phyloP scores from a whole-genome alignment of 768 basidiomycete species.

The Zangia roseola region DNA sequence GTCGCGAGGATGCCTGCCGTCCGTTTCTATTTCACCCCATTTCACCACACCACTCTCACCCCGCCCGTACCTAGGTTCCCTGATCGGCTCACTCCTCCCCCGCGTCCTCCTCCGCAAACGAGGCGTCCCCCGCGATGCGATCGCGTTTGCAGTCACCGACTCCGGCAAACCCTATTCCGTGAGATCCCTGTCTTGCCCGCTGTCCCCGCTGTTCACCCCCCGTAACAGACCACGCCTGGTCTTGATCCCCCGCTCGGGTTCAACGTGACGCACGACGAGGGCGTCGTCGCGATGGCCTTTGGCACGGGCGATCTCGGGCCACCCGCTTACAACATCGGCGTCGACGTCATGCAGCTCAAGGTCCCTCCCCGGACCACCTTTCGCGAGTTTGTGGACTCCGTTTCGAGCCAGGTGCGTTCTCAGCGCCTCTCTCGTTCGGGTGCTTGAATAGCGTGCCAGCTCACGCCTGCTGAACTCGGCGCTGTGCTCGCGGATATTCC shows the following conservation, averaged over 20 bases:
- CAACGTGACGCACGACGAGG: slow-evolving; percentile 83
- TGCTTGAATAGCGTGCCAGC: slow-evolving; percentile 30
- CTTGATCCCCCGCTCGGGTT: slow-evolving; percentile 62
- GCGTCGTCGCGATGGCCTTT: slow-evolving; percentile 65
- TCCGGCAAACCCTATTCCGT: slow-evolving; percentile 79
- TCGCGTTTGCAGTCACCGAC: slow-evolving; percentile 56
- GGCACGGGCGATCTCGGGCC: slow-evolving; percentile 48
- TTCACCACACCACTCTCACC: background rate
- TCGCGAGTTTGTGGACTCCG: slow-evolving; percentile 56
- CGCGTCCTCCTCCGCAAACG: slow-evolving; percentile 59
- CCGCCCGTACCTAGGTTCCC: slow-evolving; percentile 50
- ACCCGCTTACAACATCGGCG: slow-evolving; percentile 58
- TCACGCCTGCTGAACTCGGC: slow-evolving; percentile 39
- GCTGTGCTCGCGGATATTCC: slow-evolving; percentile 38
- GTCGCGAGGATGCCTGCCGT: slow-evolving; percentile 77
- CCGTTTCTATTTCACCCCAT: slow-evolving; percentile 22
- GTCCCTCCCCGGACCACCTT: slow-evolving; percentile 60
- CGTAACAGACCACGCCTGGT: slow-evolving; percentile 41
- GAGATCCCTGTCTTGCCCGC: slow-evolving; percentile 26
- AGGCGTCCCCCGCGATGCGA: slow-evolving; percentile 46
- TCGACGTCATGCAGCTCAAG: slow-evolving; percentile 80
- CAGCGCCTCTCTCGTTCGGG: background rate
- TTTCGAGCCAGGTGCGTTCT: slow-evolving; percentile 60
- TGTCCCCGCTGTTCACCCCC: slow-evolving; percentile 4
- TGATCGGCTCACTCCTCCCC: slow-evolving; percentile 75